Evolutionary conservation across 129 eudicot genomes (phyloP).

Genomic region (Saussurea involucrata): DNA sequence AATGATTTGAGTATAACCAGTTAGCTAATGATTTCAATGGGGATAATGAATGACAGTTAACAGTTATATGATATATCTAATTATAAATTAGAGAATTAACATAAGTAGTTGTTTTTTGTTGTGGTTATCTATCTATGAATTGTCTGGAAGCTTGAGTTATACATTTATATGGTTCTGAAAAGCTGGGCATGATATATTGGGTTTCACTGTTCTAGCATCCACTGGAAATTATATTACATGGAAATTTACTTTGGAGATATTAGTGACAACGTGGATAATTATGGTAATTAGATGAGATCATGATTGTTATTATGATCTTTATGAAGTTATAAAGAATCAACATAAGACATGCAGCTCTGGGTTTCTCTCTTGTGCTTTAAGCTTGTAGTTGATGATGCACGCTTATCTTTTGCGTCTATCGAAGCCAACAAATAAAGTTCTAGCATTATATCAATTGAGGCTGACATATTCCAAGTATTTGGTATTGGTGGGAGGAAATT

Average conservation of each 20-base stretch:
- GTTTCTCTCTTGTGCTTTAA: not conserved
- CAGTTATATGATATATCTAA: not conserved
- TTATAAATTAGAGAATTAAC: not conserved
- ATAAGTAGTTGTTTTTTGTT: not conserved
- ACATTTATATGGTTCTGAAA: not conserved
- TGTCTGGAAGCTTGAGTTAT: not conserved
- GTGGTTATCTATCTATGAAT: not conserved
- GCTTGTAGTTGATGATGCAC: not conserved
- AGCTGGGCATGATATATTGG: not conserved
- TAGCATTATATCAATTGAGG: not conserved
- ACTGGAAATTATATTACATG: not conserved
- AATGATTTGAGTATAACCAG: not conserved
- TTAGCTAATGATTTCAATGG: slow-evolving; percentile 3
- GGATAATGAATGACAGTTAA: not conserved
- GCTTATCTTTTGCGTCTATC: not conserved
- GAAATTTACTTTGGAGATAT: not conserved
- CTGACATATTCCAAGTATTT: not conserved
- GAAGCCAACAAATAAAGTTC: not conserved
- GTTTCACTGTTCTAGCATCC: slow-evolving; percentile 3
- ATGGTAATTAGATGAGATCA: not conserved
- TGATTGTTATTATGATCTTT: slow-evolving; percentile 4
- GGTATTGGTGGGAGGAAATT: not conserved
- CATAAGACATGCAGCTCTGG: not conserved
- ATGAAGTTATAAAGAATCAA: not conserved
- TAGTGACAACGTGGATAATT: not conserved